These are phyloP conservation scores for Sphaerulina vaccinii DNA, from an alignment of 2,329 filamentous ascomycete genomes.

Conservation along the genomic window DNA sequence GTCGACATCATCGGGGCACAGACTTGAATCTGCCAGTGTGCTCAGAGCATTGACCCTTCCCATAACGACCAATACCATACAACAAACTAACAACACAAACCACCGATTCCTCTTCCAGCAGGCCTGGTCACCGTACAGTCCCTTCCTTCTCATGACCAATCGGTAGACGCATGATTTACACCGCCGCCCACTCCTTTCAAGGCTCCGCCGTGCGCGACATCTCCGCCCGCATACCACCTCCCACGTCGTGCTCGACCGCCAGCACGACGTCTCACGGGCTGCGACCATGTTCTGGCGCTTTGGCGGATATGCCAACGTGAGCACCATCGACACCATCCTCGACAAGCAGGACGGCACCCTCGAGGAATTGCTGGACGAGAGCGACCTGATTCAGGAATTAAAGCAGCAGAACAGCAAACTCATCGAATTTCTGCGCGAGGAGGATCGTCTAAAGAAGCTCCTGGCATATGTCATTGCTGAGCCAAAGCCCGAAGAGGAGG, in stretches of 20 bases:
- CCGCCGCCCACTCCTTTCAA: slow-evolving; percentile 3
- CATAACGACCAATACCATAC: neutral
- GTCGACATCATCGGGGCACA: no score
- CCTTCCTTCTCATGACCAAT: slow-evolving; percentile 3
- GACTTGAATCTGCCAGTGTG: no score
- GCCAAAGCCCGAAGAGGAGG: slow-evolving; percentile 53
- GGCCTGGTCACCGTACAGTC: neutral
- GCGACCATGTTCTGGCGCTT: slow-evolving; percentile 98
- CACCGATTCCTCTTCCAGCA: neutral
- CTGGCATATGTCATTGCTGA: slow-evolving; percentile 90
- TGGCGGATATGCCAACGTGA: slow-evolving; percentile 97
- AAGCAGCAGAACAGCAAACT: slow-evolving; percentile 98
- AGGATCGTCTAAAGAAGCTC: slow-evolving; percentile 77
- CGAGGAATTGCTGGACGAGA: slow-evolving; percentile 93
- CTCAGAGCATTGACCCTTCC: no score
- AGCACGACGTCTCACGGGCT: slow-evolving; percentile 15
- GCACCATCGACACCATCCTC: slow-evolving; percentile 92
- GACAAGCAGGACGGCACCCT: slow-evolving; percentile 93
- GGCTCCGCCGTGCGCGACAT: neutral
- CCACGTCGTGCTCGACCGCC: slow-evolving; percentile 11
- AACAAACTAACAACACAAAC: neutral
- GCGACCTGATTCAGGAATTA: slow-evolving; percentile 92
- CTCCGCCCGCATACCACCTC: slow-evolving; percentile 11
- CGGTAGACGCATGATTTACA: slow-evolving; percentile 23
- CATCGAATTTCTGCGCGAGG: slow-evolving; percentile 90